These are phyloP conservation scores for Geotrichum citri-aurantii DNA, from an alignment of 1,139 yeast genomes.

Conservation along the genomic window DNA sequence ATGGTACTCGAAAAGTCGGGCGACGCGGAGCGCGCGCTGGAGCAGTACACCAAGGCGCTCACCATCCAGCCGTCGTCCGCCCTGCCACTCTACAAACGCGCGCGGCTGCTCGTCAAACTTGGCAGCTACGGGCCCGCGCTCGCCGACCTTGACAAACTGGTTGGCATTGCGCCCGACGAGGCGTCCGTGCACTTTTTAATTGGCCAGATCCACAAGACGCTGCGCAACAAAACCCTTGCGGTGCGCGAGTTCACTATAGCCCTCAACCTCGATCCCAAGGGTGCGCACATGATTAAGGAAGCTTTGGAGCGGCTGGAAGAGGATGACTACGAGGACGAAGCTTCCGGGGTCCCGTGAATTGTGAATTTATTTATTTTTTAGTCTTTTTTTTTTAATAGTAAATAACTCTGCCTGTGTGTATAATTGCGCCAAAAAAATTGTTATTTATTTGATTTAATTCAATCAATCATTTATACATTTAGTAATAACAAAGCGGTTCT, in stretches of 20 bases:
- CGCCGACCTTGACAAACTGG: slow-evolving; percentile 64
- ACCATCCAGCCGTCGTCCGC: slow-evolving; percentile 79
- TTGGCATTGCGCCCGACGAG: slow-evolving; percentile 83
- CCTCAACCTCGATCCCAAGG: slow-evolving; percentile 87
- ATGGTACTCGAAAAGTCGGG: slow-evolving; percentile 82
- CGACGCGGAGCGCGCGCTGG: slow-evolving; percentile 63
- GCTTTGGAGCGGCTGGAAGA: slow-evolving; percentile 52
- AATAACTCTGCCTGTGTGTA: too few species aligned
- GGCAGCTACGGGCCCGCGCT: slow-evolving; percentile 69
- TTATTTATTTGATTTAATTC: too few species aligned
- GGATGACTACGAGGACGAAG: neutral
- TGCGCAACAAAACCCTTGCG: slow-evolving; percentile 71
- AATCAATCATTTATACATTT: too few species aligned
- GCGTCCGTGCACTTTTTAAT: slow-evolving; percentile 86
- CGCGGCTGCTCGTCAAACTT: slow-evolving; percentile 69
- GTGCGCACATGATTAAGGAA: slow-evolving; percentile 78
- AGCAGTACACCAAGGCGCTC: slow-evolving; percentile 72
- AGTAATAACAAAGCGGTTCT: too few species aligned
- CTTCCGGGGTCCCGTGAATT: neutral
- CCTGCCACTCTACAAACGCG: slow-evolving; percentile 82
- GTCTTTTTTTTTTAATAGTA: too few species aligned
- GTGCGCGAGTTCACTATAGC: slow-evolving; percentile 86
- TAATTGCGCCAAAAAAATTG: too few species aligned
- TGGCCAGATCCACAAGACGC: slow-evolving; percentile 79
- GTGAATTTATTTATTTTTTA: too few species aligned